Evolutionary conservation across 108 stramenopile species (phyloP).

Genomic region (Cyclostephanos tholiformis): DNA sequence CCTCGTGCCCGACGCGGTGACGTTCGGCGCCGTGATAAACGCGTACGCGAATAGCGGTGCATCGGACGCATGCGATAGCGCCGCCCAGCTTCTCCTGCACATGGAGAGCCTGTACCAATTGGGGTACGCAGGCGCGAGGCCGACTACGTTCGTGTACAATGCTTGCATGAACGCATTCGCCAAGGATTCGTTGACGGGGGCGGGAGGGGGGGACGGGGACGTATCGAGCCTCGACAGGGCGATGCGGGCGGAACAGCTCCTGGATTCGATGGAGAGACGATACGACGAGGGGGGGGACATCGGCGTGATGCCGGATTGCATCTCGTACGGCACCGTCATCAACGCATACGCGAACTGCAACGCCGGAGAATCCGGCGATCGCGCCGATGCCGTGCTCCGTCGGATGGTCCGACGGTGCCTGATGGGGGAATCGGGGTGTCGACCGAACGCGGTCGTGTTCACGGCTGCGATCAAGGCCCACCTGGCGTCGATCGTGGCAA

Average conservation of each 20-base stretch:
- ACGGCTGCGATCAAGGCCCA: constrained; percentile 55
- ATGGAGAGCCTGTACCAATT: constrained; percentile 49
- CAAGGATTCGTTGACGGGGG: constrained; percentile 32
- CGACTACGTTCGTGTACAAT: constrained; percentile 53
- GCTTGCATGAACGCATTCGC: constrained; percentile 56
- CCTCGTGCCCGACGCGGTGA: constrained; percentile 42
- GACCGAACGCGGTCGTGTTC: constrained; percentile 43
- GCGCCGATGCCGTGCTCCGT: constrained; percentile 38
- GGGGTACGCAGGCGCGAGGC: constrained; percentile 47
- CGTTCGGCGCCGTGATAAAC: constrained; percentile 57
- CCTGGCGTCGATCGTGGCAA: constrained; percentile 37
- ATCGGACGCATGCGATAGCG: constrained; percentile 34
- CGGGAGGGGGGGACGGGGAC: not conserved
- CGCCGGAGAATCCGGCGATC: constrained; percentile 15
- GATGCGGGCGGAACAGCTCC: constrained; percentile 42
- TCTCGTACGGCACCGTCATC: constrained; percentile 51
- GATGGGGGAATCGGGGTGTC: constrained; percentile 32
- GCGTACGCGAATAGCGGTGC: constrained; percentile 45
- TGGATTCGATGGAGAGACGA: constrained; percentile 46
- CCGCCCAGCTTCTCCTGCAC: constrained; percentile 43
- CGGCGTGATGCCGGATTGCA: constrained; percentile 46
- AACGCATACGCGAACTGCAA: constrained; percentile 51
- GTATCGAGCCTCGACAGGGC: constrained; percentile 2
- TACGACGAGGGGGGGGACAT: constrained; percentile 40
- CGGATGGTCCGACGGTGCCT: constrained; percentile 38